phyloP scores from a whole-genome alignment of 31 red algal species.

The Odonthalia washingtoniensis region DNA sequence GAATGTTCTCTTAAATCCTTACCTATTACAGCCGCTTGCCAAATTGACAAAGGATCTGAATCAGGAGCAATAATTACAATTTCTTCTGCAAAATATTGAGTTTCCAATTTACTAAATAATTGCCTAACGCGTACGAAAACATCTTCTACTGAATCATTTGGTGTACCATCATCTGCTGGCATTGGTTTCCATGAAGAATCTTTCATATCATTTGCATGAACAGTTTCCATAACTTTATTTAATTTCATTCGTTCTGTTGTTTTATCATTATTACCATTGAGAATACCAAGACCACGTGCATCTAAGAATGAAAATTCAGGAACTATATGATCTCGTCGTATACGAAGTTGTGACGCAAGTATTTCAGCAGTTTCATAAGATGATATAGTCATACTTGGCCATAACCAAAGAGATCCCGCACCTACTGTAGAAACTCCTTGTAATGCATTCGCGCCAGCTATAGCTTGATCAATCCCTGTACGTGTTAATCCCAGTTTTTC shows the following conservation, averaged over 20 bases:
- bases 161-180: conserved; percentile 91
- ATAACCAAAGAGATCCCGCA: conserved; percentile 73
- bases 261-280: conserved; percentile 64
- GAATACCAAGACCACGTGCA: conserved; percentile 77
- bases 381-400: conserved; percentile 70
- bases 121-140: conserved; percentile 83
- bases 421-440: conserved; percentile 35
- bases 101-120: conserved; percentile 83
- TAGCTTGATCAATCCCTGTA: conserved; percentile 58
- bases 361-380: conserved; percentile 81
- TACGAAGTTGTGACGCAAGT: conserved; percentile 54
- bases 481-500: conserved; percentile 66
- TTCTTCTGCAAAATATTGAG: conserved; percentile 80
- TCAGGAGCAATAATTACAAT: conserved; percentile 87
- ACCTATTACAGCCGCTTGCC: conserved; percentile 64
- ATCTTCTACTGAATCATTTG: conserved; percentile 84
- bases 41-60: conserved; percentile 69
- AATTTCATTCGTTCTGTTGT: no score
- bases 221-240: neutral
- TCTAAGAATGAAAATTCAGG: conserved; percentile 89
- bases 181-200: conserved; percentile 51
- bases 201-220: conserved; percentile 58
- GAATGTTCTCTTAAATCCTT: conserved; percentile 51
- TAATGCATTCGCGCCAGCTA: conserved; percentile 56
- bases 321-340: conserved; percentile 79